Evolutionary conservation across 306 rosid species (phyloP), one percentile per base, ranked within the genome.

Genomic region (Dryas octopetala): DNA sequence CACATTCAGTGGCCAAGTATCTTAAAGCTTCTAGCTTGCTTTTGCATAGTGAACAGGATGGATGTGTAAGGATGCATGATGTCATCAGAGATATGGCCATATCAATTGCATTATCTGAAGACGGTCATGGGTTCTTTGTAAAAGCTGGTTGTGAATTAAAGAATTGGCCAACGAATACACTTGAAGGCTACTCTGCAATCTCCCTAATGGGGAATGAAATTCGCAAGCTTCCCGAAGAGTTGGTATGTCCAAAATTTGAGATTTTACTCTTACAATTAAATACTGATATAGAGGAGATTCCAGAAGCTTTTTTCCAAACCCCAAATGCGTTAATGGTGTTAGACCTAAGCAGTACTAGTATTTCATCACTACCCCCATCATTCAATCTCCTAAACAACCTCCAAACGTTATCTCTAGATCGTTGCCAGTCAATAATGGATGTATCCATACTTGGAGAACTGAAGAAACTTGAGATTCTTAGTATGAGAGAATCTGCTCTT

Each of bases 1-100:
- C 76, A 4, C 2, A 26, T n/a, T 13, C 1, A 2, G 57, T 77
- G 55, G 51, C 54, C 40, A 12, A 32, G 45, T 7, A 76, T 43
- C 80, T 84, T 3, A 80, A 38, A 50, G 32, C 52, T 40, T 62
- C 68, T 4, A 11, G 70, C 28, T 41, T 83, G 52, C 74, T 84
- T 40, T 65, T 80, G 44, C 50, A 32, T 1, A 63, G 58, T 1
- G 0, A 7, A 16, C 13, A 17, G 4, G 15, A 9, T 0, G 5
- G 26, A 4, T 28, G 4, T 23, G 66, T 74, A 0, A 53, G 12
- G 23, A 77, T 84, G 87, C 87, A 84, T 41, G 85, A 84, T 45
- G 78, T 83, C 5, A 53, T 76, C 11, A 78, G 84, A 4, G 65
- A 76, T 17, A 62, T 74, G 14, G 80, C 84, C 28, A 17, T 84